phyloP scores from a whole-genome alignment of 1,284 basidiomycete genomes.

The Mrakiaceae sp. region DNA sequence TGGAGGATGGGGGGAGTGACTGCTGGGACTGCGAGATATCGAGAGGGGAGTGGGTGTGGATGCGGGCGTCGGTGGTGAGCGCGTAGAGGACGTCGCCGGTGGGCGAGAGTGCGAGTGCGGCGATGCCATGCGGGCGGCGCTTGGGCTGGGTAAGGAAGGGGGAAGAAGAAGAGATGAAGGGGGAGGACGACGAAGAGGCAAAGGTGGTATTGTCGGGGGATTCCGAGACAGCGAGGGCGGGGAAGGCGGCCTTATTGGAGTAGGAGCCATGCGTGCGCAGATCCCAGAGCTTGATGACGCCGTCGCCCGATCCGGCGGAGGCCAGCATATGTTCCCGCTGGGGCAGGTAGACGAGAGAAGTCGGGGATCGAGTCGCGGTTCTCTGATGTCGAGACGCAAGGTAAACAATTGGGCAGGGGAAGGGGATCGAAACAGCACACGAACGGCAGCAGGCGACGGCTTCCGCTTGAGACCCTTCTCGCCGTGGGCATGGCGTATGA shows the following conservation, averaged over 20 bases:
- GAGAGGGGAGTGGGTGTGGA: conserved; percentile 10
- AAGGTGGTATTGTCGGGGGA: background rate
- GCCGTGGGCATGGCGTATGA: conserved; percentile 13
- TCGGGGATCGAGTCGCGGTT: conserved; percentile 30
- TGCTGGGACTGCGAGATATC: conserved; percentile 10
- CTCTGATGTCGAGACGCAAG: conserved; percentile 20
- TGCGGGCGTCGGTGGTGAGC: conserved; percentile 4
- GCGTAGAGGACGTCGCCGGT: conserved; percentile 14
- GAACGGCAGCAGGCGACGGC: background rate
- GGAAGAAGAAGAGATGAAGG: background rate
- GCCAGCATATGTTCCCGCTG: conserved; percentile 31
- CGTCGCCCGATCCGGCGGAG: conserved; percentile 33
- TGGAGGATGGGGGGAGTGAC: conserved; percentile 5
- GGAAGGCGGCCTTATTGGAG: background rate
- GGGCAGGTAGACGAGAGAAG: conserved; percentile 31
- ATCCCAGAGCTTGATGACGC: conserved; percentile 37
- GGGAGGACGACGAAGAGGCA: background rate
- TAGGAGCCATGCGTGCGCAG: conserved; percentile 23
- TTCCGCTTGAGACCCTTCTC: conserved; percentile 6
- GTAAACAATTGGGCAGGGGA: too few species aligned
- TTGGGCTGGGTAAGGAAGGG: background rate
- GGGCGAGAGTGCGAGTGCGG: conserved; percentile 5
- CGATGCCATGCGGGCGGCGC: conserved; percentile 3
- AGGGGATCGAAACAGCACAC: background rate
- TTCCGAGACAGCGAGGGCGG: conserved; percentile 3